Evolutionary conservation across 371 early-diverging fungal genomes (phyloP).

Genomic region (Mortierella sp.): DNA sequence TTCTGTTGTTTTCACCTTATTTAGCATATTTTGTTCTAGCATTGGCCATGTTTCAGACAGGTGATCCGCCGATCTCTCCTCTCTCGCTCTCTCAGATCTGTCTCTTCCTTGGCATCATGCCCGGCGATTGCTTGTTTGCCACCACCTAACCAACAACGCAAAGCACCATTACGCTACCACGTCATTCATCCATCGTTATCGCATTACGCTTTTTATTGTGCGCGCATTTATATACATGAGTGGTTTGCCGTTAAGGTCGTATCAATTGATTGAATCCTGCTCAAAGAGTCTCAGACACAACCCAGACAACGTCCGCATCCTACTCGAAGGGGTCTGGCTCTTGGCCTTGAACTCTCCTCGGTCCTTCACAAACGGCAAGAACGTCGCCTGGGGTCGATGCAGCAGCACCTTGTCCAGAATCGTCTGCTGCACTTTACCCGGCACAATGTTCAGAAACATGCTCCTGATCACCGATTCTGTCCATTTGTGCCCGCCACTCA

Average conservation of each 20-base stretch:
- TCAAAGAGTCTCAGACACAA: slow-evolving; percentile 1
- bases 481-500: slow-evolving; percentile 44
- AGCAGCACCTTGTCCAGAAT: slow-evolving; percentile 35
- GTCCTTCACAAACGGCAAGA: slow-evolving; percentile 36
- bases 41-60: not conserved
- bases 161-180: too few relatives aligned
- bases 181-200: too few relatives aligned
- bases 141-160: too few relatives aligned
- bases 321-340: slow-evolving; percentile 16
- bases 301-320: slow-evolving; percentile 30
- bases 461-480: slow-evolving; percentile 27
- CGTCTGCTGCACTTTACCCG: slow-evolving; percentile 28
- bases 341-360: slow-evolving; percentile 41
- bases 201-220: too few relatives aligned
- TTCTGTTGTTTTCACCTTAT: not conserved
- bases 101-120: too few relatives aligned
- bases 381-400: slow-evolving; percentile 38
- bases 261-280: slow-evolving; percentile 2
- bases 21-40: not conserved
- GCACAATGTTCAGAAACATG: slow-evolving; percentile 47
- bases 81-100: too few relatives aligned
- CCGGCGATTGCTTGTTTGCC: too few relatives aligned
- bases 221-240: too few relatives aligned
- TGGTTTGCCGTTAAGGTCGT: too few relatives aligned
- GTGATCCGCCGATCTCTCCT: not conserved